Base-by-base conservation (phyloP, 2,329 filamentous ascomycete genomes). In the Penicillium digitatum region DNA sequence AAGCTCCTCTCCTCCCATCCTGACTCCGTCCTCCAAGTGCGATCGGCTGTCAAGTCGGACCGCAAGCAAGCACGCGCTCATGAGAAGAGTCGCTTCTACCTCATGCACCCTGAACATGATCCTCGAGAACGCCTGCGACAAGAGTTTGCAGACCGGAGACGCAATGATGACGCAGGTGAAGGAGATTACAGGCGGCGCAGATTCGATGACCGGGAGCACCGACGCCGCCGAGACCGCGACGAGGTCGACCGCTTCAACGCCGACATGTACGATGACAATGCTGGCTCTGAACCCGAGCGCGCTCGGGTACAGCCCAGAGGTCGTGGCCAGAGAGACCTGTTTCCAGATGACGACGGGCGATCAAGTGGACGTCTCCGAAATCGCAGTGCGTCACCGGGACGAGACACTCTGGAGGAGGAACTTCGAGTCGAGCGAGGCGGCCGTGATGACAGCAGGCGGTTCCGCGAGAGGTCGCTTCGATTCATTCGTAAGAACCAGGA, bases 51-150 rank as follows among this genome's bases (percentile, higher is more conserved):
- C 6, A 78, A 81, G 26, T 81, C 84, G 22, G 94, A 99, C 74
- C 87, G 81, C 69, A 99, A 99, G 74, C 82, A 85, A 65, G 82
- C 79, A 40, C 87, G 89, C 38, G 93, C 94, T 1, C 84, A 90
- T 11, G 82, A 87, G 48, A 82, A 88, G 58, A 97, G 93, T 74
- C 83, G 90, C 12, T 97, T 95, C 76, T 99, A 99, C 70, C 84
- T 96, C 34, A 82, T 94, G 66, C 89, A 97, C 65, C 93, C 93
- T 1, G 89, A 96, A 64, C 85, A 91, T 69, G 92, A 96, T 66
- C 90, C 88, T 2, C 86, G 87, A 62, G 90, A 89, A 74, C 82
- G 84, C 49, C 78, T 85, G 59, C 81, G 86, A 56, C 79, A 78
- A 55, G 79, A 82, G 48, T 71, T 76, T 35, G 66, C 72, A 5